Conservation (phyloP, 2,329 filamentous ascomycete genomes). For the Colletotrichum tamarilloi region DNA sequence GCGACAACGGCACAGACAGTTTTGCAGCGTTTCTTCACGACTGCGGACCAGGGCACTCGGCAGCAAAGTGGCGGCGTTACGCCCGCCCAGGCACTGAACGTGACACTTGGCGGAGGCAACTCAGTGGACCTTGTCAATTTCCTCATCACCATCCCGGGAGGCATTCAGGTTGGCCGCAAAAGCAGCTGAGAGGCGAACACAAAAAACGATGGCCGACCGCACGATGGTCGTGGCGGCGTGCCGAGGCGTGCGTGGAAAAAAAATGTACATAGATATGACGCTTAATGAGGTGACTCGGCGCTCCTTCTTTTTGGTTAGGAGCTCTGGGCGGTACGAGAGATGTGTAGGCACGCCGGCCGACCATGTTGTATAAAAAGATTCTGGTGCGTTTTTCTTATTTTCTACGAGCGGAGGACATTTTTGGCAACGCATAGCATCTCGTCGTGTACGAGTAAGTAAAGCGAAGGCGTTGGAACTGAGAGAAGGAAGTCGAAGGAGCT, state of each 20-base stretch:
- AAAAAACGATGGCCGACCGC: slow-evolving; percentile 31
- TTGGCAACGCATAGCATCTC: slow-evolving; percentile 23
- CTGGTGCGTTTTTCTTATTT: slow-evolving; percentile 25
- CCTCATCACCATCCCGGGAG: slow-evolving; percentile 49
- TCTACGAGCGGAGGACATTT: slow-evolving; percentile 1
- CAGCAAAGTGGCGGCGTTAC: slow-evolving; percentile 45
- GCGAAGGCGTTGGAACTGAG: slow-evolving; percentile 23
- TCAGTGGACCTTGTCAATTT: slow-evolving; percentile 63
- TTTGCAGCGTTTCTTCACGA: slow-evolving; percentile 66
- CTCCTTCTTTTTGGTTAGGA: neutral
- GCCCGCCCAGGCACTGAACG: slow-evolving; percentile 50
- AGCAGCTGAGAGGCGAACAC: slow-evolving; percentile 38
- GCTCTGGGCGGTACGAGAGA: slow-evolving; percentile 1
- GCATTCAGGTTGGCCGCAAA: neutral
- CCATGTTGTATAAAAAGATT: slow-evolving; percentile 43
- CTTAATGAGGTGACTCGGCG: slow-evolving; percentile 28
- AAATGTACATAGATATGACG: slow-evolving; percentile 29
- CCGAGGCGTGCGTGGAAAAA: neutral
- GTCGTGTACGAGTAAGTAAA: slow-evolving; percentile 24
- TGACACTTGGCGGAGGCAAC: slow-evolving; percentile 56
- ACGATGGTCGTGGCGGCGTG: slow-evolving; percentile 27
- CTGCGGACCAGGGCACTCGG: slow-evolving; percentile 43
- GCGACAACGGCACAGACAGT: slow-evolving; percentile 65
- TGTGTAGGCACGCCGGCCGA: slow-evolving; percentile 32
- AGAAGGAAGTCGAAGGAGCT: slow-evolving; percentile 3